Percentiles rank a stretch among this genome's conserved stretches.
Conservation (phyloP, 1,139 yeast species). For the Blastobotrys raffinosifermentans region DNA sequence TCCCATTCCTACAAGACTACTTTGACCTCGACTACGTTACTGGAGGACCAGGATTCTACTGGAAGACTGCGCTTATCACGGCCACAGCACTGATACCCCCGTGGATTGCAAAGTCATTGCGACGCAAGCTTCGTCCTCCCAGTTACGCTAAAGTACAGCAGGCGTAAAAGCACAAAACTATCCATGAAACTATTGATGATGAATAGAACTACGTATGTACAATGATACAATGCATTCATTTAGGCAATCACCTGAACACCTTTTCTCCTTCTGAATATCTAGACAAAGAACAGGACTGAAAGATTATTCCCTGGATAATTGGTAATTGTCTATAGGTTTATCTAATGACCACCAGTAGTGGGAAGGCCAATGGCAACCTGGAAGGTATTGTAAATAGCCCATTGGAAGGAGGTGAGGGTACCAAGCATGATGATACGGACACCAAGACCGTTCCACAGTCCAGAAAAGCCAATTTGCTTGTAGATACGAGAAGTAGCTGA, state of each 20-base stretch:
- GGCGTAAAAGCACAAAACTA: too few relatives aligned
- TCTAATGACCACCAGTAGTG: conserved; percentile 45
- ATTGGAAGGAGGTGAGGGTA: conserved; percentile 93
- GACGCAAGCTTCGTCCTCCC: conserved; percentile 80
- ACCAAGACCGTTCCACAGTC: conserved; percentile 91
- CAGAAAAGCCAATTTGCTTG: conserved; percentile 73
- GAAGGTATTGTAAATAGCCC: conserved; percentile 93
- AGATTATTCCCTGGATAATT: too few relatives aligned
- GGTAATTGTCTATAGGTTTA: too few relatives aligned
- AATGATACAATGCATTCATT: too few relatives aligned
- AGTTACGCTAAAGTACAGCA: conserved; percentile 97
- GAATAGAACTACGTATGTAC: too few relatives aligned
- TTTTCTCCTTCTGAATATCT: too few relatives aligned
- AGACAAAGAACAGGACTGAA: too few relatives aligned
- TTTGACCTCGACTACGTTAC: conserved; percentile 64
- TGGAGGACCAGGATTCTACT: conserved; percentile 49
- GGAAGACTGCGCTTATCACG: conserved; percentile 64
- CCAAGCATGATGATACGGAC: conserved; percentile 96
- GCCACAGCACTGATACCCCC: conserved; percentile 79
- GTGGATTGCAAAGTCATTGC: conserved; percentile 73
- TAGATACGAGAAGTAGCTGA: conserved; percentile 70
- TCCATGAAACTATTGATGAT: too few relatives aligned
- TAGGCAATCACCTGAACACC: too few relatives aligned
- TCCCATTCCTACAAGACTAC: conserved; percentile 81
- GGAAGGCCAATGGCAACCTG: conserved; percentile 89